phyloP scores from a whole-genome alignment of 257 asterid genomes.

The Solanum chaucha region DNA sequence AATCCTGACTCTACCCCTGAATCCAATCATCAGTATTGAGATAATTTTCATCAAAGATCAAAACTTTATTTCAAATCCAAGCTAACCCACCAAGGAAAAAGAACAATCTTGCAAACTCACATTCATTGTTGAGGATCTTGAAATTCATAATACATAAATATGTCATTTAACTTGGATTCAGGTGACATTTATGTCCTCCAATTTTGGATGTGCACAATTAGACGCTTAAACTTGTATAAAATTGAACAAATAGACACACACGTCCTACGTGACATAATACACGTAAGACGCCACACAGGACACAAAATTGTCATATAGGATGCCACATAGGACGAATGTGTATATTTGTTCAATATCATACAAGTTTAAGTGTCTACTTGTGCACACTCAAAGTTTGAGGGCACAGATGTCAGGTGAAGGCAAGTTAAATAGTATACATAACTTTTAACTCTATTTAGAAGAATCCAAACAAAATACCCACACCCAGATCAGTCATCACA shows the following conservation, averaged over 20 bases:
- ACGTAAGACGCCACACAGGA: no score
- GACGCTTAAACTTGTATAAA: no score
- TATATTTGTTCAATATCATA: no score
- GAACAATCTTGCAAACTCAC: not conserved
- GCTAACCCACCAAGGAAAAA: not conserved
- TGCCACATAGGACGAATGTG: no score
- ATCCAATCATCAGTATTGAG: not conserved
- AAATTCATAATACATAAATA: not conserved
- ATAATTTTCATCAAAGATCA: not conserved
- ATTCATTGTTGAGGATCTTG: slow-evolving; percentile 2
- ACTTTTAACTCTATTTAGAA: not conserved
- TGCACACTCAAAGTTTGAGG: not conserved
- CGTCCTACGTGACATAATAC: not conserved
- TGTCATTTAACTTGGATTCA: not conserved
- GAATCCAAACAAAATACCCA: not conserved
- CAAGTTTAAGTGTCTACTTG: not conserved
- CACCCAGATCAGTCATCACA: not conserved
- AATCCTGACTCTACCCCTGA: not conserved
- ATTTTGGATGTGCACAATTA: not conserved
- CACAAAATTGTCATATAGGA: no score
- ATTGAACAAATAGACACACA: no score
- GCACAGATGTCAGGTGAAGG: no score
- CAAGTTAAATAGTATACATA: not conserved
- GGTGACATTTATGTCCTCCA: not conserved
- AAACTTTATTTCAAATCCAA: not conserved